phyloP scores from a whole-genome alignment of 2,329 filamentous ascomycete genomes.

The Aspergillus piperis region DNA sequence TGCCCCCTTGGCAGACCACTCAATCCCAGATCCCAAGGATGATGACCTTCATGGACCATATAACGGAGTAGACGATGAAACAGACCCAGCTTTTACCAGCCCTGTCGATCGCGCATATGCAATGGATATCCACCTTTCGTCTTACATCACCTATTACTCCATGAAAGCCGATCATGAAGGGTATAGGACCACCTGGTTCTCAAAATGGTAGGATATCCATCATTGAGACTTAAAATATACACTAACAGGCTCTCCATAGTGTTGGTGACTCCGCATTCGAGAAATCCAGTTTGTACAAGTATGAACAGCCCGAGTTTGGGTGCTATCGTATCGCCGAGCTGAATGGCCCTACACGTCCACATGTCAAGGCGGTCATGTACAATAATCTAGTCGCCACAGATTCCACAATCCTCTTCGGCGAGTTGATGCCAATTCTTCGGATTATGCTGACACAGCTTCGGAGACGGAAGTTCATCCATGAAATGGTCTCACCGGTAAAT shows the following conservation, averaged over 20 bases:
- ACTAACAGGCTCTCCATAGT: too few species aligned
- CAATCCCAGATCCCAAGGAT: conserved; percentile 1
- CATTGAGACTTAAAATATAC: too few species aligned
- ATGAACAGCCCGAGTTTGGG: conserved; percentile 16
- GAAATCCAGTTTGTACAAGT: too few species aligned
- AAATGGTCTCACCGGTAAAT: conserved; percentile 18
- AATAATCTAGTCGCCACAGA: conserved; percentile 18
- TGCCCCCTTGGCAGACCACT: too few species aligned
- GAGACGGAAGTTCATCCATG: conserved; percentile 9
- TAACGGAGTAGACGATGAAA: conserved; percentile 6
- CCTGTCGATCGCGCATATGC: conserved; percentile 6
- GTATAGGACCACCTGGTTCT: too few species aligned
- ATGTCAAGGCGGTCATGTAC: conserved; percentile 20
- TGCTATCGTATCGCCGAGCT: conserved; percentile 14
- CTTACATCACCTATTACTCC: conserved; percentile 9
- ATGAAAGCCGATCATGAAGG: not conserved
- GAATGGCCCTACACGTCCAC: conserved; percentile 9
- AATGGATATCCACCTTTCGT: conserved; percentile 7
- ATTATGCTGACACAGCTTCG: conserved; percentile 18
- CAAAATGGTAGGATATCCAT: too few species aligned
- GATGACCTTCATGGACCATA: conserved; percentile 5
- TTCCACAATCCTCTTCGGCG: conserved; percentile 15
- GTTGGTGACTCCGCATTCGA: too few species aligned
- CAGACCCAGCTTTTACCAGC: not conserved
- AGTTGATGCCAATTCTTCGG: conserved; percentile 15